Conservation (phyloP, 352 stramenopile genomes). For the Aphanomyces euteiches region DNA sequence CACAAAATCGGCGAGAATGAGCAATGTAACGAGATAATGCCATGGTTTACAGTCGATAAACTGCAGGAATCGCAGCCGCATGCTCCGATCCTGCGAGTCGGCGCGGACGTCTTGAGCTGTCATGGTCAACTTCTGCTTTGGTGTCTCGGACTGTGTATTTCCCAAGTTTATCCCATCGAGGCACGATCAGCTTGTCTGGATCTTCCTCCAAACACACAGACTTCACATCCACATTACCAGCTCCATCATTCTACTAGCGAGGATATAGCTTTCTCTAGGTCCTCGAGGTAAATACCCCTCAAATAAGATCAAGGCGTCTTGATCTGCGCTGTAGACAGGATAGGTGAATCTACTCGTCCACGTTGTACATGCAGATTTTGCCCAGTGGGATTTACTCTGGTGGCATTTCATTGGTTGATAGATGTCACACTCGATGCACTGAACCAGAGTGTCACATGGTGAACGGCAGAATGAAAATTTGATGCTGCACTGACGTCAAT, state of each 20-base stretch:
- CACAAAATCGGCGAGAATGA: conserved; percentile 82
- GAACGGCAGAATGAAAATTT: no score
- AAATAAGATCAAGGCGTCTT: no score
- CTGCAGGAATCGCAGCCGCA: conserved; percentile 7
- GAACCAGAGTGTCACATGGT: no score
- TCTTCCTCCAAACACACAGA: no score
- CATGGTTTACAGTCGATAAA: conserved; percentile 12
- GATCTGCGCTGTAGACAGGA: neutral
- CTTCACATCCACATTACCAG: no score
- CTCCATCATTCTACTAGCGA: no score
- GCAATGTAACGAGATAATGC: conserved; percentile 4
- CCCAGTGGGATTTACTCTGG: neutral
- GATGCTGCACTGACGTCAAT: no score
- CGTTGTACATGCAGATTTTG: no score
- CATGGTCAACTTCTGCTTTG: neutral
- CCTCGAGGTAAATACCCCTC: no score
- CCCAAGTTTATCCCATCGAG: neutral
- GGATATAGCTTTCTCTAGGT: no score
- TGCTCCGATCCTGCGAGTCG: neutral
- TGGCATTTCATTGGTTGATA: neutral
- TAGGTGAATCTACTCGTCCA: neutral
- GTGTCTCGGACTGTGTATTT: neutral
- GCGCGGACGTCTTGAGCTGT: neutral
- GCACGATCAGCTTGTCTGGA: no score
- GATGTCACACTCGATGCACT: neutral